phyloP scores from a whole-genome alignment of 73 alveolate species.

The Paramecium sexaurelia region DNA sequence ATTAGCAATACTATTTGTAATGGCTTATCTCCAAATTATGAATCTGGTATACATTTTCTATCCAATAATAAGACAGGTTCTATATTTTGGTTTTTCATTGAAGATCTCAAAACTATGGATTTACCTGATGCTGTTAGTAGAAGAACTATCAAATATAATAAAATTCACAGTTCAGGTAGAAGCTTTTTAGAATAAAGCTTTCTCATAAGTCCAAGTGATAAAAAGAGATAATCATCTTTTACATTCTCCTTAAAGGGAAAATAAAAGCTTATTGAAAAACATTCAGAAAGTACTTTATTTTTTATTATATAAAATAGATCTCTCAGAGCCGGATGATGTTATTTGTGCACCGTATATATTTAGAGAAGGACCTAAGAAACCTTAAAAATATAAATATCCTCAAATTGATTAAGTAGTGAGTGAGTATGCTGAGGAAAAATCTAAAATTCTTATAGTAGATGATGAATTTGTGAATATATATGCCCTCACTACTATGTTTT shows the following conservation, averaged over 20 bases:
- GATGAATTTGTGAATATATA: slow-evolving; percentile 54
- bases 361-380: slow-evolving; percentile 20
- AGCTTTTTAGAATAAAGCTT: slow-evolving; percentile 15
- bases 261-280: background rate
- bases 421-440: slow-evolving; percentile 1
- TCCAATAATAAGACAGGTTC: background rate
- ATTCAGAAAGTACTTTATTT: background rate
- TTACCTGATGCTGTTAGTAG: background rate
- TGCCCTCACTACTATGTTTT: background rate
- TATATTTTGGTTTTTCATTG: background rate
- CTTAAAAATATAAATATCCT: background rate
- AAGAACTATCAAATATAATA: background rate
- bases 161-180: background rate
- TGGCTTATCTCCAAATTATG: background rate
- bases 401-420: background rate
- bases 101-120: slow-evolving; percentile 5
- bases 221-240: background rate
- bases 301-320: background rate
- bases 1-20: background rate
- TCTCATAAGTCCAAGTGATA: slow-evolving; percentile 11
- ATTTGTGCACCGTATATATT: background rate
- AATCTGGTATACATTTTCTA: background rate
- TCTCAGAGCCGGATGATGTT: background rate
- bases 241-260: background rate
- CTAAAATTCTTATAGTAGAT: slow-evolving; percentile 13